Conservation (phyloP, 1,284 basidiomycete species). For the Stygiomarasmius scandens region DNA sequence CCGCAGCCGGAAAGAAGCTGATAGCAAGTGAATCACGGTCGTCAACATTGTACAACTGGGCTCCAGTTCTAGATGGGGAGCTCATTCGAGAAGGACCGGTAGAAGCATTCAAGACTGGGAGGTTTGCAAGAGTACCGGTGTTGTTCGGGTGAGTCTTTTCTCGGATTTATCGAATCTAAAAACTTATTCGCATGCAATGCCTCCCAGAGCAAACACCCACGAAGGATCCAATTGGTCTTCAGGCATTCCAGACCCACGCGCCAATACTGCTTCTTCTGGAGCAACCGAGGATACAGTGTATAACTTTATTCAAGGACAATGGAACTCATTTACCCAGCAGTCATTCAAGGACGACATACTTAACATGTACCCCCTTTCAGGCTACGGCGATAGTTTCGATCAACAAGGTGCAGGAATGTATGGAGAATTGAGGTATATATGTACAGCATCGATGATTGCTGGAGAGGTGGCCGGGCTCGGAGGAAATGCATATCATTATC, state of each 20-base stretch:
- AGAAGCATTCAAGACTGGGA: slow-evolving; percentile 15
- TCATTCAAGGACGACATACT: slow-evolving; percentile 9
- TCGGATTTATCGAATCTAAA: no score
- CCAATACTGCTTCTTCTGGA: slow-evolving; percentile 16
- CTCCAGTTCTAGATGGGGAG: slow-evolving; percentile 13
- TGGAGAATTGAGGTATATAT: slow-evolving; percentile 19
- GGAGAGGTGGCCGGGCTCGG: slow-evolving; percentile 1
- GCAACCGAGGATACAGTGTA: slow-evolving; percentile 15
- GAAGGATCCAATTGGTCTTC: slow-evolving; percentile 19
- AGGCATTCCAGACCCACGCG: slow-evolving; percentile 10
- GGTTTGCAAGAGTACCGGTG: slow-evolving; percentile 13
- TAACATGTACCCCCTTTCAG: slow-evolving; percentile 13
- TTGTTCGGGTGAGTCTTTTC: slow-evolving; percentile 14
- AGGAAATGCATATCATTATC: slow-evolving; percentile 8
- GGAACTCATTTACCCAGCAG: slow-evolving; percentile 1
- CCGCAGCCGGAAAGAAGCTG: slow-evolving; percentile 8
- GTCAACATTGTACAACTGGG: slow-evolving; percentile 15
- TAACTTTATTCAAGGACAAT: slow-evolving; percentile 19
- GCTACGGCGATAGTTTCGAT: slow-evolving; percentile 10
- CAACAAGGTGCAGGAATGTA: slow-evolving; percentile 19
- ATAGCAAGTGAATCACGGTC: slow-evolving; percentile 1
- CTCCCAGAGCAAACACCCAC: slow-evolving; percentile 17
- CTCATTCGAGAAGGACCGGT: slow-evolving; percentile 15
- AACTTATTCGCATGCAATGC: no score
- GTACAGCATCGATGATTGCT: slow-evolving; percentile 17